A percentile compares a stretch with the other conserved stretches of the same genome.
Evolutionary conservation across 2,329 filamentous ascomycete genomes (phyloP).

Genomic region (Fusarium lyarnte): DNA sequence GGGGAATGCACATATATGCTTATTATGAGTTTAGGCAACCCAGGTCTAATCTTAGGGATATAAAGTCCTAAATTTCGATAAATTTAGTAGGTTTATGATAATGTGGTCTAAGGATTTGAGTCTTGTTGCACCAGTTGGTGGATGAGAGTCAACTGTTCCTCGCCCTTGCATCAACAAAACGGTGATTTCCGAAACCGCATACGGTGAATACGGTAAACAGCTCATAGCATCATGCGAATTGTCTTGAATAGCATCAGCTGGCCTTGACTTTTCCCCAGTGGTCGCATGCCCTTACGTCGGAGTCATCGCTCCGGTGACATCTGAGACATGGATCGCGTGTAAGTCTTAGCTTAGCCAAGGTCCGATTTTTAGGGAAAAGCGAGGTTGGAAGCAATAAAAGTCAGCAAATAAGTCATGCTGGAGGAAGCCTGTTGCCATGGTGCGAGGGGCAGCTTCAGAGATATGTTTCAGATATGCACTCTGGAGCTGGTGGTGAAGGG

Average conservation of each 20-base stretch:
- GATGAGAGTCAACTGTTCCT: background rate
- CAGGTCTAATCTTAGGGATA: background rate
- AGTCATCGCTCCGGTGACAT: conserved; percentile 16
- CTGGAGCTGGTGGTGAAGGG: background rate
- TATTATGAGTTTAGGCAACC: background rate
- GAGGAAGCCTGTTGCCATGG: background rate
- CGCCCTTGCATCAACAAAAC: background rate
- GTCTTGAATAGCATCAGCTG: conserved; percentile 11
- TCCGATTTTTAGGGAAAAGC: background rate
- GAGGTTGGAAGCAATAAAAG: background rate
- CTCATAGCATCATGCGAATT: conserved; percentile 1
- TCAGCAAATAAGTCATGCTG: background rate
- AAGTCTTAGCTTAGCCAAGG: background rate
- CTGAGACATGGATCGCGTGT: conserved; percentile 10
- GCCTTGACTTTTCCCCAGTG: background rate
- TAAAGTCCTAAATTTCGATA: too few species aligned
- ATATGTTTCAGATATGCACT: background rate
- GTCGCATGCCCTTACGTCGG: background rate
- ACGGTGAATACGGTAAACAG: background rate
- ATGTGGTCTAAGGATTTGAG: background rate
- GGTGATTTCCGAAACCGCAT: background rate
- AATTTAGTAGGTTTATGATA: background rate
- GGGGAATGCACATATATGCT: background rate
- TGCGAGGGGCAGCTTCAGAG: background rate
- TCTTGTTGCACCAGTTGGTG: background rate